Evolutionary conservation across 1,284 basidiomycete species (phyloP), one percentile per base, ranked within the genome.

Genomic region (Boletus sp.): DNA sequence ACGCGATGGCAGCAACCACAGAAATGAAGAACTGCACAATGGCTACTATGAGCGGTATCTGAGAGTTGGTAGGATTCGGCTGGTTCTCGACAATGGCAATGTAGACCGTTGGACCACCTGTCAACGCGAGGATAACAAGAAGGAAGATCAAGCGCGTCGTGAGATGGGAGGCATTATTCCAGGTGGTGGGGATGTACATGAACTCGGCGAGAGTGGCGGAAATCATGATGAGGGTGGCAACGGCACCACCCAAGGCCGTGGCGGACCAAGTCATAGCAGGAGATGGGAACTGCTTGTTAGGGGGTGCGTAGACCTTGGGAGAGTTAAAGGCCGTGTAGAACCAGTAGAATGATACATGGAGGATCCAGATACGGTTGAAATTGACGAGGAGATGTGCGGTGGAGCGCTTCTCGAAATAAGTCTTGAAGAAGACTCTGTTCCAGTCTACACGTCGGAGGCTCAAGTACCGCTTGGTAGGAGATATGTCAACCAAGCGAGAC

Each of bases 321-420:
- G 95, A 92, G 77, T 98, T 96, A 84, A 88, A 98, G 11, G 95
- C 88, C 15, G 95, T 97, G 78, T 92, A 98, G 77, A 92, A 97
- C 84, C 91, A 98, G 78, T 87, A 98, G 56, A 95, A 77, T 20
- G 92, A 84, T 60, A 98, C 80, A 72, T 98, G 96, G 56, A 95
- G 79, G 67, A 98, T 92, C 95, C 94, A 98, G 68, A 98, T 84
- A 55, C 96, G 92, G 76, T 98, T 98, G 78, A 97, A 98, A 78
- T 97, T 96, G 80, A 97, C 92, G 64, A 98, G 82, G 35, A 97
- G 83, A 76, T 98, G 95, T 29, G 89, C 84, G 60, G 84, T 84
- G n/a, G 95, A 96, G 39, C 95, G 91, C 73, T 94, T 95, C 77
- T 98, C 95, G 63, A 86, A 91, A 76, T 94, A 98, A 1, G 96